A percentile compares a stretch with the other conserved stretches of the same genome.
Conservation (phyloP, 352 stramenopile species). For the Albugo candida region DNA sequence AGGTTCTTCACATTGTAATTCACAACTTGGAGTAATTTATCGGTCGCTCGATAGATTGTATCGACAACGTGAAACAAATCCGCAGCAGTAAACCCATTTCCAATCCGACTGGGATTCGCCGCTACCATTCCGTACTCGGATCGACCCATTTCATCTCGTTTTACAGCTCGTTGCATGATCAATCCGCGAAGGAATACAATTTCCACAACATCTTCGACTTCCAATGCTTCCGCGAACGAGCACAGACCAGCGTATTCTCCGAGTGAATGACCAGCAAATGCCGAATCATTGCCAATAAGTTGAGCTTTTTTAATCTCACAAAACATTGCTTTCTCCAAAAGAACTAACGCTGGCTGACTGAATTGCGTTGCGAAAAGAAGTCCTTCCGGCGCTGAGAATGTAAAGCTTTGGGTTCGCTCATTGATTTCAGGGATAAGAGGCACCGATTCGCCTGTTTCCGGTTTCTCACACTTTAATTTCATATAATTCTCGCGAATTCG, state of each 20-base stretch:
- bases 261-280: conserved; percentile 78
- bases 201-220: conserved; percentile 54
- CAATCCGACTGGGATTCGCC: conserved; percentile 55
- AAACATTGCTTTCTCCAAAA: conserved; percentile 74
- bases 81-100: conserved; percentile 44
- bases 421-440: conserved; percentile 70
- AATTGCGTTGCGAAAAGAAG: conserved; percentile 78
- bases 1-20: conserved; percentile 76
- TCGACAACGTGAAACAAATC: conserved; percentile 54
- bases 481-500: conserved; percentile 76
- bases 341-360: conserved; percentile 56
- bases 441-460: conserved; percentile 20
- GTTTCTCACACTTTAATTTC: conserved; percentile 48
- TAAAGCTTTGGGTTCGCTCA: conserved; percentile 62
- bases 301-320: conserved; percentile 52
- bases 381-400: conserved; percentile 48
- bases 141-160: conserved; percentile 26
- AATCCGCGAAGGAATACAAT: conserved; percentile 68
- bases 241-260: conserved; percentile 73
- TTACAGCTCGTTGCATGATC: conserved; percentile 22
- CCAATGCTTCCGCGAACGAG: conserved; percentile 47
- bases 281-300: conserved; percentile 45
- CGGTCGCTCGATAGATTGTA: conserved; percentile 27
- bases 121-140: conserved; percentile 81
- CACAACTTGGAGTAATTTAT: conserved; percentile 68